A percentile compares a stretch with the other conserved stretches of the same genome.
Evolutionary conservation across 192 early-diverging fungal species (phyloP).

Genomic region (Backusella westeae): DNA sequence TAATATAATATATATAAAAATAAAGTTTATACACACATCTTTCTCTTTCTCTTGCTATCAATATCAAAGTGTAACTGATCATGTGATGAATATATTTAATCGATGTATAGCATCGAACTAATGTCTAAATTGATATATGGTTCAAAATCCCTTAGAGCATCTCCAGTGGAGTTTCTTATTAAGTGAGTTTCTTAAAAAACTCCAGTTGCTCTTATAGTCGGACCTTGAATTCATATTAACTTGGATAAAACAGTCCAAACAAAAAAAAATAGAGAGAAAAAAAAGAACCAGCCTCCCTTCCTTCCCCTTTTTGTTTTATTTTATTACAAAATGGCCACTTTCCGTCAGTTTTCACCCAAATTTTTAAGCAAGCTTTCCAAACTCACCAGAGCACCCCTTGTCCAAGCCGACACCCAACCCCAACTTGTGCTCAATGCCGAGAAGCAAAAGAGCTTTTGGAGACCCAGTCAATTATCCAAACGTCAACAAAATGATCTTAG

Average conservation of each 20-base stretch:
- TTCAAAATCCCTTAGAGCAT: too few species aligned
- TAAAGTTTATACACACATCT: too few species aligned
- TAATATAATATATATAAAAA: neutral
- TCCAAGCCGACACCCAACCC: slow-evolving; percentile 22
- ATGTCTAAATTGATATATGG: neutral
- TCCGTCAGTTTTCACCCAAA: slow-evolving; percentile 18
- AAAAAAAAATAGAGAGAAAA: neutral
- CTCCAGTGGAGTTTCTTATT: too few species aligned
- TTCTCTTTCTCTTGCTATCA: too few species aligned
- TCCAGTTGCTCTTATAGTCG: neutral
- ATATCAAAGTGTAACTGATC: too few species aligned
- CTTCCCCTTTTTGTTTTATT: slow-evolving; percentile 4
- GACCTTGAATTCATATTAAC: neutral
- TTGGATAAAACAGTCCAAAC: neutral
- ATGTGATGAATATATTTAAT: neutral
- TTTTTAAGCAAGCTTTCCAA: slow-evolving; percentile 16
- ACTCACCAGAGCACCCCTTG: neutral
- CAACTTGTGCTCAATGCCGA: slow-evolving; percentile 28
- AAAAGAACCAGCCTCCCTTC: neutral
- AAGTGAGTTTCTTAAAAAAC: too few species aligned
- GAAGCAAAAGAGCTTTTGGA: slow-evolving; percentile 45
- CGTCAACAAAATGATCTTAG: slow-evolving; percentile 61
- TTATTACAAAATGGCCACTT: slow-evolving; percentile 21
- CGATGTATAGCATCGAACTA: neutral
- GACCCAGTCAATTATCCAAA: slow-evolving; percentile 44